Evolutionary conservation across 345 rosid species (phyloP), one percentile per base, ranked within the genome.

Genomic region (Brassica carinata): DNA sequence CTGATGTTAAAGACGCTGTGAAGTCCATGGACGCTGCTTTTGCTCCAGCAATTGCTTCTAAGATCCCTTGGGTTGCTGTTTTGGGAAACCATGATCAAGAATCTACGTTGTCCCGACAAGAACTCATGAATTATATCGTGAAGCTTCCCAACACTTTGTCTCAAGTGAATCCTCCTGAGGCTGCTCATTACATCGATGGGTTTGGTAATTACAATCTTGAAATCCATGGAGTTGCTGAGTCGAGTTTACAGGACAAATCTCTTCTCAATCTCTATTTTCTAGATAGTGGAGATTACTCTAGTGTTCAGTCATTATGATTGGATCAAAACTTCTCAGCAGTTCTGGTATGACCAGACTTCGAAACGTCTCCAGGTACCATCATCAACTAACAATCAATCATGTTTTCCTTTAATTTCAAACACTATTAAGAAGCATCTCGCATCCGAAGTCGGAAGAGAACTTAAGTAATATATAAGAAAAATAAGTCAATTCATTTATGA

Each of bases 271-370:
- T 43, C 51, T 43, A 43, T 43, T 43, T 43, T 43, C 51, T 43
- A 10, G 51, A 43, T 10, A 43, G 51, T 43, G 51, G 51, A 43
- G 51, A 43, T 43, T 10, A 43, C 51, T 43, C 51, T 43, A 43
- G 51, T 43, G 14, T 43, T 10, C 14, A 13, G 11, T 43, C 51
- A 14, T 2, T 43, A 43, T 43, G 51, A 43, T 43, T 43, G 51
- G 51, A 43, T 93, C 82, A 93, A 93, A 86, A 88, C 92, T 69
- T 90, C 96, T 55, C 98, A 93, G 85, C 96, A 96, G 67, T 15
- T 88, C 27, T 96, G 99, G 98, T 92, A 89, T 69, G 85, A 92
- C 78, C 92, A 62, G 26, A 90, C 94, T 63, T 95, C 99, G 45
- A 77, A 78, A 77, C 87, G 78, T 79, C 98, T 93, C 55, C 87